Percentiles rank a stretch among this genome's conserved stretches.
phyloP scores from a whole-genome alignment of 805 yeast genomes.

The Hanseniaspora jakobsenii region DNA sequence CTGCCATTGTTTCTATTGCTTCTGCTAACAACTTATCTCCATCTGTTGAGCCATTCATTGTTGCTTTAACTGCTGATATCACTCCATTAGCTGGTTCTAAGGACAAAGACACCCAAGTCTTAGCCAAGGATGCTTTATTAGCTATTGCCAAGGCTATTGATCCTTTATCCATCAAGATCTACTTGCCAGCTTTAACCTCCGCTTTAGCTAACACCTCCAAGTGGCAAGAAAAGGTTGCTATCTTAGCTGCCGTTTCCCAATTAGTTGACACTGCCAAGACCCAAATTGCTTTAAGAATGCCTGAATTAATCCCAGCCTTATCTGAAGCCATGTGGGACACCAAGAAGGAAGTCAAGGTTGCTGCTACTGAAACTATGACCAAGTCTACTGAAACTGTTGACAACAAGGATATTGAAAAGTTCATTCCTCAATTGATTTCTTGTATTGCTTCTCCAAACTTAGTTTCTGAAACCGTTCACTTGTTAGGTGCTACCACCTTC shows the following conservation, averaged over 20 bases:
- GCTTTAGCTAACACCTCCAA: slow-evolving; percentile 65
- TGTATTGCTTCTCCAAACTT: slow-evolving; percentile 95
- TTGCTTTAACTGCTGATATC: slow-evolving; percentile 59
- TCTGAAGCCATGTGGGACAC: slow-evolving; percentile 99
- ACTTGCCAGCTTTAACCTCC: slow-evolving; percentile 67
- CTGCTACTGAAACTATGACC: slow-evolving; percentile 91
- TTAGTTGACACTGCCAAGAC: slow-evolving; percentile 89
- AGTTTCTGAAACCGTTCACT: slow-evolving; percentile 98
- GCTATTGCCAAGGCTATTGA: slow-evolving; percentile 74
- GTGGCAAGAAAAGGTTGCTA: slow-evolving; percentile 96
- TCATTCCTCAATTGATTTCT: slow-evolving; percentile 92
- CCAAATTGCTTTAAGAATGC: slow-evolving; percentile 97
- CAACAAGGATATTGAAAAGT: slow-evolving; percentile 99
- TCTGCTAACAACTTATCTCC: slow-evolving; percentile 67
- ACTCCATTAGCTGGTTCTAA: slow-evolving; percentile 83
- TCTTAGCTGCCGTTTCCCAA: slow-evolving; percentile 70
- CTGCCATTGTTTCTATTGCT: slow-evolving; percentile 77
- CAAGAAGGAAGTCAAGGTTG: slow-evolving; percentile 92
- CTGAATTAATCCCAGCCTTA: slow-evolving; percentile 94
- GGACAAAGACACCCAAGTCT: slow-evolving; percentile 57
- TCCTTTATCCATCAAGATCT: slow-evolving; percentile 84
- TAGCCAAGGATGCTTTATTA: slow-evolving; percentile 63
- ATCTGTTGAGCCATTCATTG: slow-evolving; percentile 91
- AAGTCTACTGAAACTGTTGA: slow-evolving; percentile 95
- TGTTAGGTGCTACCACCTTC: slow-evolving; percentile 98